Conservation (phyloP, 345 rosid genomes). For the Eucalyptus sp. region DNA sequence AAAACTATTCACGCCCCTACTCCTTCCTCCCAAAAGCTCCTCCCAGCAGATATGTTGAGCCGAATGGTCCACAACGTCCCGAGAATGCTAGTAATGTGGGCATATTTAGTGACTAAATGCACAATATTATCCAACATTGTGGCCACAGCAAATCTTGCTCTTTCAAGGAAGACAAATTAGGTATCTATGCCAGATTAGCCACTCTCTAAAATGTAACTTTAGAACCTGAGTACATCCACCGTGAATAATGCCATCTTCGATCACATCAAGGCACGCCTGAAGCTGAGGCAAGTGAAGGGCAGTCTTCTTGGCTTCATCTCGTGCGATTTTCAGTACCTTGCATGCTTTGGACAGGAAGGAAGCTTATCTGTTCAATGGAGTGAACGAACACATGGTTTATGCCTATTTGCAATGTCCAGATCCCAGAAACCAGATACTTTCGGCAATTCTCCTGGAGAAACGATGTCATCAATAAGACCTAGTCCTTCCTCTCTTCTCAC, state of each 20-base stretch:
- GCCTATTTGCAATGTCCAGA: constrained; percentile 57
- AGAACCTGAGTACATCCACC: constrained; percentile 67
- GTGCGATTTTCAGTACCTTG: constrained; percentile 36
- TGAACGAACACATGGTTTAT: constrained; percentile 70
- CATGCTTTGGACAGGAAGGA: constrained; percentile 80
- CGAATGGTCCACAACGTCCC: not conserved
- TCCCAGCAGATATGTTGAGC: not conserved
- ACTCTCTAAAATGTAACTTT: constrained; percentile 25
- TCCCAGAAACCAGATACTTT: constrained; percentile 71
- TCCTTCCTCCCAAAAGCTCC: not conserved
- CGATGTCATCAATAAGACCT: constrained; percentile 74
- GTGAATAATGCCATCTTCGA: constrained; percentile 79
- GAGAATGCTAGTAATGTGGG: not conserved
- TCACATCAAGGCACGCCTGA: constrained; percentile 70
- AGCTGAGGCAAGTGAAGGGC: constrained; percentile 90
- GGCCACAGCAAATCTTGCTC: not conserved
- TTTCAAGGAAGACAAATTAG: not conserved
- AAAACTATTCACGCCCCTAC: not conserved
- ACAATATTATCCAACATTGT: not conserved
- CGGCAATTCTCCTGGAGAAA: constrained; percentile 61
- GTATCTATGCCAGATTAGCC: not conserved
- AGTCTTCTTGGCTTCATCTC: constrained; percentile 60
- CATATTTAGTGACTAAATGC: not conserved
- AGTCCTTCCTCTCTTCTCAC: constrained; percentile 77
- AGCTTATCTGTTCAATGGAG: constrained; percentile 79